A percentile compares a stretch with the other conserved stretches of the same genome.
Evolutionary conservation across 768 basidiomycete genomes (phyloP).

Genomic region (Xerocomus brunneocitrinus): DNA sequence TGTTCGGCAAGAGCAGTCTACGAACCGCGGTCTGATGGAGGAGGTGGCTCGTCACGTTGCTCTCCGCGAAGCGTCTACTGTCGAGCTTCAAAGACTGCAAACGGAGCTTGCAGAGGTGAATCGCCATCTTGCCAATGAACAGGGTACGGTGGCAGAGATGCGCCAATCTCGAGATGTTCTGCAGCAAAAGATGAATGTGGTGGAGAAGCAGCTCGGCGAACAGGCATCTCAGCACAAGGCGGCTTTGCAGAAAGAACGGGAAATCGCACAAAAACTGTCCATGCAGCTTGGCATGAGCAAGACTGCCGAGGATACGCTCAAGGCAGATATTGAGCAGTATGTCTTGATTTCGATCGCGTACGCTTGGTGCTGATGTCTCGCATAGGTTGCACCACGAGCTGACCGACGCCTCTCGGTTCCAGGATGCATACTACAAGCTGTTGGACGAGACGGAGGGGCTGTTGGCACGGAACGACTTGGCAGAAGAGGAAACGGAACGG

Average conservation of each 20-base stretch:
- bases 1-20: slow-evolving; percentile 13
- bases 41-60: slow-evolving; percentile 41
- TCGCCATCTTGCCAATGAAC: slow-evolving; percentile 18
- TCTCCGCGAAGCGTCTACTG: slow-evolving; percentile 39
- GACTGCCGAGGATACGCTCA: slow-evolving; percentile 63
- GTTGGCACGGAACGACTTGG: slow-evolving; percentile 65
- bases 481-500: slow-evolving; percentile 73
- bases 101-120: slow-evolving; percentile 32
- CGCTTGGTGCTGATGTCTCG: background rate
- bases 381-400: slow-evolving; percentile 48
- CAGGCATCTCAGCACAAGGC: slow-evolving; percentile 33
- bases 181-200: slow-evolving; percentile 23
- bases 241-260: slow-evolving; percentile 43
- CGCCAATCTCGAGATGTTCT: slow-evolving; percentile 22
- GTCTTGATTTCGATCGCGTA: slow-evolving; percentile 20
- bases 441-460: slow-evolving; percentile 61
- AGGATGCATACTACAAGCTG: slow-evolving; percentile 66
- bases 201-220: slow-evolving; percentile 28
- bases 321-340: slow-evolving; percentile 65
- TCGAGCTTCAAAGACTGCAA: slow-evolving; percentile 38
- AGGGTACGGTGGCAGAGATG: slow-evolving; percentile 16
- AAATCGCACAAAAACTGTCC: slow-evolving; percentile 44
- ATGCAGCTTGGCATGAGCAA: slow-evolving; percentile 50
- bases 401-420: slow-evolving; percentile 56
- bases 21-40: slow-evolving; percentile 18